Evolutionary conservation across 371 early-diverging fungal genomes (phyloP), one percentile per base, ranked within the genome.

Genomic region (Chytridiales sp.): DNA sequence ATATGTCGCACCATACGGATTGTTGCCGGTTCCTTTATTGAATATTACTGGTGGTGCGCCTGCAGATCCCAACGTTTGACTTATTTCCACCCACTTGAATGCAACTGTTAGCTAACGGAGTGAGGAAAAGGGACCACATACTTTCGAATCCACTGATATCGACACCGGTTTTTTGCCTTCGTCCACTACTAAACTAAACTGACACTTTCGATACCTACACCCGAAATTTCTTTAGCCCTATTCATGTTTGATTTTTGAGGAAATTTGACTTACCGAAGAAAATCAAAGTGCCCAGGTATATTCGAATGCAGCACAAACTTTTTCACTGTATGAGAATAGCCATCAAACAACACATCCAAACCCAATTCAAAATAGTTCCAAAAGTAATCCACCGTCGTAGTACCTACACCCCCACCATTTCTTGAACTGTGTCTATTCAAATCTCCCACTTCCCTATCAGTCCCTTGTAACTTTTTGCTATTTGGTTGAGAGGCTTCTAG

Each of bases 251-350:
- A 8, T 9, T 38, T 9, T 38, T 17, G 38, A 38, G 38, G 31
- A 35, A 46, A 64, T 59, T 42, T 39, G 1, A 30, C 36, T 34
- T 78, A 89, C 82, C 80, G 77, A 56, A 82, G 81, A 44, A 89
- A 87, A 61, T 87, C 85, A 71, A 79, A 84, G 56, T 87, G 88
- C 1, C 88, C 87, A 15, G 85, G 86, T 0, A 83, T 64, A 61
- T 91, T 91, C n/a, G 81, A 79, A 66, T 91, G 89, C 52, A 89
- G 67, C 5, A 88, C 68, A 31, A 91, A 77, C 70, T 89, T 91
- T 61, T 84, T 85, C 63, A 87, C 83, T 3, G 79, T 72, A 64
- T 91, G 88, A 1, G 73, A 65, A 21, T 65, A 61, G 5, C 87
- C 89, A 63, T 89, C 88, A 58, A 91, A 82, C 15, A 88, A 62